Percentiles rank a stretch among this genome's conserved stretches.
Evolutionary conservation across 2,329 filamentous ascomycete genomes (phyloP).

Genomic region (Beauveria varroae): DNA sequence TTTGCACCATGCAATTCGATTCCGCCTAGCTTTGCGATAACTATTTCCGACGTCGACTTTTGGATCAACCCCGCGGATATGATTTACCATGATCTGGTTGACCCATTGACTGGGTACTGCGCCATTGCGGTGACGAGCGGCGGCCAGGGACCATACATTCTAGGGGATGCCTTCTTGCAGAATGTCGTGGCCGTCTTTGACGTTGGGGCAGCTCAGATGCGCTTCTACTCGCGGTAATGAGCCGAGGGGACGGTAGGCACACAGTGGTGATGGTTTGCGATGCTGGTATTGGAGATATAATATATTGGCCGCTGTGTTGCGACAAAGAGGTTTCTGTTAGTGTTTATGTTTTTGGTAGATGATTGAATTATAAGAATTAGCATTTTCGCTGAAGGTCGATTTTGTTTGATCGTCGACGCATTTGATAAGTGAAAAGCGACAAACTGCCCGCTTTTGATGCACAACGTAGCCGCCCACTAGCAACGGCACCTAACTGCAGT

Average conservation of each 20-base stretch:
- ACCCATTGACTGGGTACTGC: constrained; percentile 40
- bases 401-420: not conserved
- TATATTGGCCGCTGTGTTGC: constrained; percentile 11
- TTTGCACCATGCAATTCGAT: constrained; percentile 42
- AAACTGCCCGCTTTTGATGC: not conserved
- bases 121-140: constrained; percentile 39
- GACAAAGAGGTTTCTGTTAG: constrained; percentile 7
- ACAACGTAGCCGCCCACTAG: not conserved
- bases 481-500: not conserved
- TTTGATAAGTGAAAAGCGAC: not conserved
- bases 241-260: not conserved
- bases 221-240: constrained; percentile 27
- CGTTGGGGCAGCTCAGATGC: constrained; percentile 37
- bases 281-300: constrained; percentile 8
- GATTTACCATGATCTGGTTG: constrained; percentile 35
- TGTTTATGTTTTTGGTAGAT: constrained; percentile 12
- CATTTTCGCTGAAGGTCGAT: not conserved
- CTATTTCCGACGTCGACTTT: constrained; percentile 36
- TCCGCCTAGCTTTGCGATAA: constrained; percentile 36
- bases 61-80: constrained; percentile 41
- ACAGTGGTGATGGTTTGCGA: constrained; percentile 2
- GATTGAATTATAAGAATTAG: constrained; percentile 6
- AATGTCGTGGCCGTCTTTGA: constrained; percentile 44
- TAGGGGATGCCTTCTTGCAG: constrained; percentile 44
- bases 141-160: constrained; percentile 37